phyloP scores from a whole-genome alignment of 1,139 yeast genomes.

The Debaryomyces subglobosus region DNA sequence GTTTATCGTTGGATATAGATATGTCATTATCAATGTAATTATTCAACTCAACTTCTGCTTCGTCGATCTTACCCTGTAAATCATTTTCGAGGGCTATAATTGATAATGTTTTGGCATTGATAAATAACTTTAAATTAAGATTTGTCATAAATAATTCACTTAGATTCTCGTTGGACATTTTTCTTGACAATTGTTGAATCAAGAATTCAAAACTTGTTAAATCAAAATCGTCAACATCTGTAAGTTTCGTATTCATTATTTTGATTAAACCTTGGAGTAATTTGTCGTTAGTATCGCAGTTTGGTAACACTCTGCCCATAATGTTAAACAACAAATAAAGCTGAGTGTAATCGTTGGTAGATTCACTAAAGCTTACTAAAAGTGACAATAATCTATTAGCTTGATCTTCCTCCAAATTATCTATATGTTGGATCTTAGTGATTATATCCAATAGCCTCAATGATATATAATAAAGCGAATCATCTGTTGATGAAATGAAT shows the following conservation, averaged over 20 bases:
- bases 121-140: conserved; percentile 22
- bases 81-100: conserved; percentile 38
- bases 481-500: conserved; percentile 30
- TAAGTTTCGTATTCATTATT: conserved; percentile 11
- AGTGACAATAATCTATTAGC: neutral
- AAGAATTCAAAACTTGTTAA: conserved; percentile 11
- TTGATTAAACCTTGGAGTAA: conserved; percentile 10
- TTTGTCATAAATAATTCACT: conserved; percentile 16
- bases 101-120: conserved; percentile 45
- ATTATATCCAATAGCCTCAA: conserved; percentile 26
- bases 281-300: conserved; percentile 10
- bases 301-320: conserved; percentile 9
- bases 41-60: conserved; percentile 33
- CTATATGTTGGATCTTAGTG: conserved; percentile 9
- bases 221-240: conserved; percentile 14
- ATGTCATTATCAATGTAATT: conserved; percentile 25
- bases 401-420: conserved; percentile 3
- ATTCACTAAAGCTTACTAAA: conserved; percentile 1
- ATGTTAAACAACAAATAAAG: conserved; percentile 11
- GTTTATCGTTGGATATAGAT: conserved; percentile 16
- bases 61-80: conserved; percentile 30
- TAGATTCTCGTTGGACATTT: conserved; percentile 13
- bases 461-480: conserved; percentile 26
- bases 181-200: conserved; percentile 10
- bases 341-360: conserved; percentile 8